phyloP scores from a whole-genome alignment of 345 rosid genomes.

The Sonneratia caseolaris region DNA sequence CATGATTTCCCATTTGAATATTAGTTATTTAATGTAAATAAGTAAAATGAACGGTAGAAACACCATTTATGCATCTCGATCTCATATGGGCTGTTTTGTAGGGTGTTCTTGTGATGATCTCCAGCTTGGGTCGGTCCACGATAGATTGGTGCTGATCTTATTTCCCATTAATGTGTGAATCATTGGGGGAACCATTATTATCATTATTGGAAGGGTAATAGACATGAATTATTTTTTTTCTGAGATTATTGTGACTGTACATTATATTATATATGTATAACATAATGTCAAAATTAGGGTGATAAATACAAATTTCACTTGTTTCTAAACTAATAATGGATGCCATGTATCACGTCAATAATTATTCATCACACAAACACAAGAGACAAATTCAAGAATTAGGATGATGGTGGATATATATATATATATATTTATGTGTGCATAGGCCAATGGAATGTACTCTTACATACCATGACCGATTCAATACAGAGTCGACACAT shows the following conservation, averaged over 20 bases:
- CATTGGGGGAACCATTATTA: too few species aligned
- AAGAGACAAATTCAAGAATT: neutral
- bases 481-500: too few species aligned
- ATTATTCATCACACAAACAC: neutral
- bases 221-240: too few species aligned
- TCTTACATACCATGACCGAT: too few species aligned
- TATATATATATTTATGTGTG: too few species aligned
- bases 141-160: too few species aligned
- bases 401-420: neutral
- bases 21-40: neutral
- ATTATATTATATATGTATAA: neutral
- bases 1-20: constrained; percentile 8
- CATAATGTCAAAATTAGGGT: neutral
- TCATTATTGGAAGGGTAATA: too few species aligned
- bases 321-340: neutral
- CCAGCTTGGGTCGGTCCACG: too few species aligned
- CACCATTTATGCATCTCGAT: constrained; percentile 3
- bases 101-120: too few species aligned
- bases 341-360: neutral
- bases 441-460: too few species aligned
- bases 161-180: too few species aligned
- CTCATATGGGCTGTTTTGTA: too few species aligned
- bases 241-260: neutral
- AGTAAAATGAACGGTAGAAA: constrained; percentile 21
- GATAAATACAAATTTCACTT: neutral